A percentile compares a stretch with the other conserved stretches of the same genome.
phyloP scores from a whole-genome alignment of 73 alveolate species.

The Paramecium sonneborni region DNA sequence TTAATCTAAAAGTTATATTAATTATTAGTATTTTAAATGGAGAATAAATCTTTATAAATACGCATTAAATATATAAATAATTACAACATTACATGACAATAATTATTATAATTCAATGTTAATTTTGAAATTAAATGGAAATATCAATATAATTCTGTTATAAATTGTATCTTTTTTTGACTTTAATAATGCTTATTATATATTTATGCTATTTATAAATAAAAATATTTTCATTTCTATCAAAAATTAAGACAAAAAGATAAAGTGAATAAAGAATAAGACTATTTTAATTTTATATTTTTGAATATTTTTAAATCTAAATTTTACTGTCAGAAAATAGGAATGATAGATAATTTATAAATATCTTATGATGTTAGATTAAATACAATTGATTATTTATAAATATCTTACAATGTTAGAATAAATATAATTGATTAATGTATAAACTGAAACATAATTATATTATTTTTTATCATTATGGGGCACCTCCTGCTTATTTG shows the following conservation, averaged over 20 bases:
- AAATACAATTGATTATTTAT: not conserved
- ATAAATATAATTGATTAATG: not conserved
- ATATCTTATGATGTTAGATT: not conserved
- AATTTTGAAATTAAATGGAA: too few species aligned
- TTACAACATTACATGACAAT: too few species aligned
- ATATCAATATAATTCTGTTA: too few species aligned
- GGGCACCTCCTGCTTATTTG: slow-evolving; percentile 66
- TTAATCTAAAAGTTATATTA: not conserved
- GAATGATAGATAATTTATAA: not conserved
- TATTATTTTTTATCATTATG: not conserved
- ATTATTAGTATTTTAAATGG: not conserved
- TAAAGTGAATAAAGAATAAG: too few species aligned
- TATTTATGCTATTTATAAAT: not conserved
- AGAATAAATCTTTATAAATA: not conserved
- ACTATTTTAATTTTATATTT: not conserved
- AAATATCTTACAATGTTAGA: not conserved
- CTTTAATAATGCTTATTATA: too few species aligned
- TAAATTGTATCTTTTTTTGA: too few species aligned
- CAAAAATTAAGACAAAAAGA: too few species aligned
- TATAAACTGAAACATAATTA: not conserved
- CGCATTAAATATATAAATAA: not conserved
- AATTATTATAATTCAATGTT: too few species aligned
- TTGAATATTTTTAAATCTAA: not conserved
- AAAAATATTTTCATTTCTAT: not conserved
- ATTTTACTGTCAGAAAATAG: not conserved